Conservation (phyloP, 441 rosid species). For the Dalechampia spathulata region DNA sequence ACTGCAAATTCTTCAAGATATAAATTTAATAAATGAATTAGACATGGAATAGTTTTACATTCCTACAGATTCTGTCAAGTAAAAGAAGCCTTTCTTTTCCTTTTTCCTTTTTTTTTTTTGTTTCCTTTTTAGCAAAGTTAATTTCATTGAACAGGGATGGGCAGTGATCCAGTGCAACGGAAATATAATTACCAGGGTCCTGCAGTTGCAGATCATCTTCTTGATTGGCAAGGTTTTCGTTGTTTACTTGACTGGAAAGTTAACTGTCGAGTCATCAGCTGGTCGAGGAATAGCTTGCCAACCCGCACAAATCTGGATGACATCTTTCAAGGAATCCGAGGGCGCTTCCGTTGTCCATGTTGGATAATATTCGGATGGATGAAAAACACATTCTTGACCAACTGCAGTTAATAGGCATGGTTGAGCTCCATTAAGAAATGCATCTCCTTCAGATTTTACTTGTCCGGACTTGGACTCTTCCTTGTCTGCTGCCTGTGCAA, state of each 20-base stretch:
- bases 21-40: no score
- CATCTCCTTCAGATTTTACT: slow-evolving; percentile 60
- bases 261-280: slow-evolving; percentile 15
- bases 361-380: slow-evolving; percentile 58
- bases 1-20: no score
- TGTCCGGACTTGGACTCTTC: slow-evolving; percentile 48
- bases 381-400: slow-evolving; percentile 42
- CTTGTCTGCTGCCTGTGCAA: slow-evolving; percentile 54
- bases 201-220: not conserved
- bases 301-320: slow-evolving; percentile 48
- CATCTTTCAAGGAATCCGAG: slow-evolving; percentile 47
- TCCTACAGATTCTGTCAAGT: no score
- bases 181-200: not conserved
- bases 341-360: slow-evolving; percentile 59
- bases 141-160: no score
- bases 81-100: no score
- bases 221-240: not conserved
- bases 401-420: slow-evolving; percentile 24
- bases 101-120: no score
- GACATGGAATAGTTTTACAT: no score
- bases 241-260: not conserved
- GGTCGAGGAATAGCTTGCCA: slow-evolving; percentile 60
- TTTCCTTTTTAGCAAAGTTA: no score
- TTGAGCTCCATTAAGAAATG: slow-evolving; percentile 55
- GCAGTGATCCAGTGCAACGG: not conserved